Percentiles rank a stretch among this genome's conserved stretches.
These are phyloP conservation scores for Pecoramyces ruminantium DNA, from an alignment of 192 early-diverging fungal genomes.

Conservation along the genomic window DNA sequence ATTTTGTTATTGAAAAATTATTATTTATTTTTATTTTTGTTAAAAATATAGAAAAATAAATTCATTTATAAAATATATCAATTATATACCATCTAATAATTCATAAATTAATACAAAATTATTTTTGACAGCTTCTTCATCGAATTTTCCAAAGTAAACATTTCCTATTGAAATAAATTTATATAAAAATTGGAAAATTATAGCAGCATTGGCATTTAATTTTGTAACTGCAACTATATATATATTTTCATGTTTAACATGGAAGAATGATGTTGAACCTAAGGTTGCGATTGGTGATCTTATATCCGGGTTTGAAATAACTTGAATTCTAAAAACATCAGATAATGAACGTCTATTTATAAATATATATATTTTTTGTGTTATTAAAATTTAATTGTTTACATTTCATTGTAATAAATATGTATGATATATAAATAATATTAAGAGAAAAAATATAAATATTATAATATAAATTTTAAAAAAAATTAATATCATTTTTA, in stretches of 20 bases:
- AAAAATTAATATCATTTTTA: too few relatives aligned
- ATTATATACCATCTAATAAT: conserved; percentile 44
- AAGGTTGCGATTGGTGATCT: conserved; percentile 71
- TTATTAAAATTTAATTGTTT: background rate
- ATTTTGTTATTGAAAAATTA: too few relatives aligned
- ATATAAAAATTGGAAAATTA: conserved; percentile 70
- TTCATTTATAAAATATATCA: too few relatives aligned
- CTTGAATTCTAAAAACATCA: conserved; percentile 94
- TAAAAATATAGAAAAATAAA: too few relatives aligned
- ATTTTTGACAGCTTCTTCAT: conserved; percentile 67
- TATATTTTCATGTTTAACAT: conserved; percentile 91
- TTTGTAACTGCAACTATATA: conserved; percentile 70
- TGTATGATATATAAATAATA: too few relatives aligned
- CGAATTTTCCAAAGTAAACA: conserved; percentile 65
- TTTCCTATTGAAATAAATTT: conserved; percentile 50
- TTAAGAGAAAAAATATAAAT: too few relatives aligned
- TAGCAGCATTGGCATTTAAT: conserved; percentile 60
- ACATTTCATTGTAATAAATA: too few relatives aligned
- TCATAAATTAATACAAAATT: conserved; percentile 82
- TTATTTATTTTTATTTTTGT: too few relatives aligned
- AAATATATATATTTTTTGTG: background rate
- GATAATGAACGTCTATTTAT: conserved; percentile 65
- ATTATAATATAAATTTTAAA: too few relatives aligned
- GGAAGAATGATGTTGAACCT: conserved; percentile 85
- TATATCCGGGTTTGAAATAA: conserved; percentile 74